These are phyloP conservation scores for Saturnispora sanitii DNA, from an alignment of 805 yeast genomes.

Conservation along the genomic window DNA sequence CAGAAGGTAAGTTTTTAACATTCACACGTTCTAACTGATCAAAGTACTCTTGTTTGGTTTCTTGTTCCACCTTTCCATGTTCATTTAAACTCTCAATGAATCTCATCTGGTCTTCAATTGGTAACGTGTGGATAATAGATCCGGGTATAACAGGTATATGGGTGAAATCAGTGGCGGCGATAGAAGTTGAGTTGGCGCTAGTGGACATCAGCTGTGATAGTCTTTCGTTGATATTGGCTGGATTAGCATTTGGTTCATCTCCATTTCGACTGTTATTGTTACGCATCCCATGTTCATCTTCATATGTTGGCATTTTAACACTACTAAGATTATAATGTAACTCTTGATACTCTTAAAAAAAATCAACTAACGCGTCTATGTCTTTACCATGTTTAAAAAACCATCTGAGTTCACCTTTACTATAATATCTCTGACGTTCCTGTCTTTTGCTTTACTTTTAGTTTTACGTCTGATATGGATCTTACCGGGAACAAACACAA, in stretches of 20 bases:
- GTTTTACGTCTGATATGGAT: slow-evolving; percentile 15
- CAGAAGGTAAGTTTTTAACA: slow-evolving; percentile 30
- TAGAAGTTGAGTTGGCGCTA: no score
- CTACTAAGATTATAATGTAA: no score
- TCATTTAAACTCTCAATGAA: no score
- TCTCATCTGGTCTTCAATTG: no score
- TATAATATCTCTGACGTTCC: slow-evolving; percentile 7
- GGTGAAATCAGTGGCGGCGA: no score
- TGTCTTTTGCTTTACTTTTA: slow-evolving; percentile 7
- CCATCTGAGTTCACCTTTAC: slow-evolving; percentile 14
- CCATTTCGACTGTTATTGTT: not conserved
- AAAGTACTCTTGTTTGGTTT: slow-evolving; percentile 44
- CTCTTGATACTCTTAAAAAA: not conserved
- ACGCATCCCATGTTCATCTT: slow-evolving; percentile 16
- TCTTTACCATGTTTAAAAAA: not conserved
- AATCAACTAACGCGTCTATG: not conserved
- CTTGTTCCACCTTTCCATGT: no score
- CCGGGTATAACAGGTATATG: no score
- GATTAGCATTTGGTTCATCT: no score
- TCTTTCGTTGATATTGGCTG: no score
- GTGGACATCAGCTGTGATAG: no score
- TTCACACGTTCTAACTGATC: slow-evolving; percentile 68
- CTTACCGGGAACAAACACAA: slow-evolving; percentile 15
- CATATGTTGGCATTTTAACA: slow-evolving; percentile 13
- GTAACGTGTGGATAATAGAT: no score